Percentiles rank a stretch among this genome's conserved stretches.
phyloP scores from a whole-genome alignment of 495 filamentous ascomycete genomes.

The Cercophora samala region DNA sequence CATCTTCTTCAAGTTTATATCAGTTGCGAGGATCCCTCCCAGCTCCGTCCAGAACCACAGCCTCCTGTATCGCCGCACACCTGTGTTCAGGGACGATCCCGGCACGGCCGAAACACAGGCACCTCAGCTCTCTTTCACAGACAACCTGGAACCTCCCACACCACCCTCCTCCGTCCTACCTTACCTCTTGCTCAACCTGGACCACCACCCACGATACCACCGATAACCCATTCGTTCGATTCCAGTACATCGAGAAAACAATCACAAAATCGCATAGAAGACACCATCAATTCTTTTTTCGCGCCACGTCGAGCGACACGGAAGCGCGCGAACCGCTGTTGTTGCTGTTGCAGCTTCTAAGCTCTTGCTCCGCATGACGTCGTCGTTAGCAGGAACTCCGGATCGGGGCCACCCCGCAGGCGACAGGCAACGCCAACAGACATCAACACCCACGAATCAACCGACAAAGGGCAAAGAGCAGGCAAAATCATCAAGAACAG shows the following conservation, averaged over 20 bases:
- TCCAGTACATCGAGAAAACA: neutral
- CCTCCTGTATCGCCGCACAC: neutral
- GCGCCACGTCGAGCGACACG: constrained; percentile 13
- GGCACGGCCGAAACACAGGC: neutral
- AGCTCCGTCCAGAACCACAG: neutral
- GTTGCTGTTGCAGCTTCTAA: constrained; percentile 10
- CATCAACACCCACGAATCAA: constrained; percentile 11
- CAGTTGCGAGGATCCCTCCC: neutral
- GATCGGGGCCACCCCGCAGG: constrained; percentile 31
- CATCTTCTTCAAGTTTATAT: neutral
- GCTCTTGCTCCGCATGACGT: constrained; percentile 36
- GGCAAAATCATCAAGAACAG: constrained; percentile 9
- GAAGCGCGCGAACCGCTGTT: constrained; percentile 13
- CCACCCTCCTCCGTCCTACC: neutral
- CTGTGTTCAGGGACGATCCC: neutral
- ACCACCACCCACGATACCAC: neutral
- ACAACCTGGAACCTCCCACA: neutral
- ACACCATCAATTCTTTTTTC: neutral
- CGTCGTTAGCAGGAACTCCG: constrained; percentile 32
- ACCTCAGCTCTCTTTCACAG: neutral
- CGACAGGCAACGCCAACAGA: constrained; percentile 20
- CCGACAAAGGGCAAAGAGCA: constrained; percentile 16
- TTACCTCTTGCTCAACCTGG: neutral
- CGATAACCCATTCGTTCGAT: neutral
- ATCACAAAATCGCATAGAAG: neutral